These are phyloP conservation scores for Penicillium sp. DNA, from an alignment of 2,329 filamentous ascomycete species.

Conservation along the genomic window DNA sequence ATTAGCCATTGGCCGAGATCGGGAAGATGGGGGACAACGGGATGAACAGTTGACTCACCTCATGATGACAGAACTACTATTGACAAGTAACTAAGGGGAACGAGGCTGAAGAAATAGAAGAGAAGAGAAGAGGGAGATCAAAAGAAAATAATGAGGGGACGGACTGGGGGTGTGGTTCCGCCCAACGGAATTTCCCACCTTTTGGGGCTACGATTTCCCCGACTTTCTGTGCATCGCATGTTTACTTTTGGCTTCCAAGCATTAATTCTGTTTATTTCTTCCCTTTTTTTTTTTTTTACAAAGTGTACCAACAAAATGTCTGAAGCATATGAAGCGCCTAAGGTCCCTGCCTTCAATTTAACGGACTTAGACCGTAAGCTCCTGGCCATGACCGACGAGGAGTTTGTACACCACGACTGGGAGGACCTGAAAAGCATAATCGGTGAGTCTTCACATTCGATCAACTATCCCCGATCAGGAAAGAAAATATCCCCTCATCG, in stretches of 20 bases:
- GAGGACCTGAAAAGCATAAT: conserved; percentile 53
- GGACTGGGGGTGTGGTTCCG: conserved; percentile 1
- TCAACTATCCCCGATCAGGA: conserved; percentile 2
- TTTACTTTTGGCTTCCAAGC: background rate
- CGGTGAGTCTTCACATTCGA: conserved; percentile 39
- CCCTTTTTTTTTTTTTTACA: background rate
- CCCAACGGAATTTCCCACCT: conserved; percentile 23
- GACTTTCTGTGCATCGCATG: background rate
- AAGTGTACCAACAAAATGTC: background rate
- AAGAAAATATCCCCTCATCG: conserved; percentile 12
- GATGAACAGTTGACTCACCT: conserved; percentile 25
- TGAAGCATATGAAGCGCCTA: background rate
- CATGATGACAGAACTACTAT: conserved; percentile 22
- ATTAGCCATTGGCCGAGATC: conserved; percentile 13
- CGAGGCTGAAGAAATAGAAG: conserved; percentile 3
- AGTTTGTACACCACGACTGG: conserved; percentile 55
- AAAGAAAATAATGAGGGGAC: conserved; percentile 9
- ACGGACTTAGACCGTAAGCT: conserved; percentile 51
- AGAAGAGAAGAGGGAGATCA: conserved; percentile 6
- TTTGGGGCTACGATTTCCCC: conserved; percentile 19
- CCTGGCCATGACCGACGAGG: conserved; percentile 52
- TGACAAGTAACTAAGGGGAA: background rate
- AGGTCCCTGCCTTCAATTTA: conserved; percentile 46
- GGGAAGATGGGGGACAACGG: background rate
- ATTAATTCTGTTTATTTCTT: background rate